phyloP scores from a whole-genome alignment of 352 stramenopile genomes.

The Pythium rishiriense region DNA sequence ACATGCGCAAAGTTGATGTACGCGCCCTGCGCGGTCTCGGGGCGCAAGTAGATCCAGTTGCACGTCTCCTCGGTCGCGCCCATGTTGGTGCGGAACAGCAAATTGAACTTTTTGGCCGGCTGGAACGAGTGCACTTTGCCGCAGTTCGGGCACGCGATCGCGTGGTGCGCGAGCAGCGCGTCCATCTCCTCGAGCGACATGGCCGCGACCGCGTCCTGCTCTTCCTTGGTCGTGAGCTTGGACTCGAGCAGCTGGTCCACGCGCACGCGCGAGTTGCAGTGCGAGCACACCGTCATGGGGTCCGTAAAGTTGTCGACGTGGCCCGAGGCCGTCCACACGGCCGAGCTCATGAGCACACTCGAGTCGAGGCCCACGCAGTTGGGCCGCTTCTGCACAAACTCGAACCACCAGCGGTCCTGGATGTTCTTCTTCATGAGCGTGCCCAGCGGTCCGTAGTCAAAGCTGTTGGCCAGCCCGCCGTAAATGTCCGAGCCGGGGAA shows the following conservation, averaged over 20 bases:
- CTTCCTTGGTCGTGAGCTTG: constrained; percentile 42
- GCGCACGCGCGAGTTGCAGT: constrained; percentile 89
- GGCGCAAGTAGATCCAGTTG: constrained; percentile 93
- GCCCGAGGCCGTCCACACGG: constrained; percentile 94
- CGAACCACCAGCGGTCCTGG: constrained; percentile 95
- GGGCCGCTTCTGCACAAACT: constrained; percentile 94
- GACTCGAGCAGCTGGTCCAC: constrained; percentile 74
- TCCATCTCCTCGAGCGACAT: constrained; percentile 67
- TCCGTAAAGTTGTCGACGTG: constrained; percentile 98
- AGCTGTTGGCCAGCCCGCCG: constrained; percentile 96
- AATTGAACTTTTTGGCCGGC: constrained; percentile 94
- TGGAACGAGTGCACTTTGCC: constrained; percentile 52
- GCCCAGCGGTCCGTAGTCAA: constrained; percentile 96
- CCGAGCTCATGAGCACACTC: constrained; percentile 94
- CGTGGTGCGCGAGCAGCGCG: constrained; percentile 40
- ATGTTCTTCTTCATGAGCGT: constrained; percentile 98
- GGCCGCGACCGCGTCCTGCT: constrained; percentile 49
- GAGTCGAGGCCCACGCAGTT: constrained; percentile 96
- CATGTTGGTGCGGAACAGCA: constrained; percentile 97
- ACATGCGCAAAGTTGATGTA: constrained; percentile 99
- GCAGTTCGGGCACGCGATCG: constrained; percentile 63
- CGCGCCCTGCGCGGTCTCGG: constrained; percentile 97
- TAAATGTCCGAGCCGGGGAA: constrained; percentile 97
- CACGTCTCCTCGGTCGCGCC: constrained; percentile 89
- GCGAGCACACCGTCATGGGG: constrained; percentile 96